Conservation (phyloP, 169 alveolate species). For the Plasmodium sp. region DNA sequence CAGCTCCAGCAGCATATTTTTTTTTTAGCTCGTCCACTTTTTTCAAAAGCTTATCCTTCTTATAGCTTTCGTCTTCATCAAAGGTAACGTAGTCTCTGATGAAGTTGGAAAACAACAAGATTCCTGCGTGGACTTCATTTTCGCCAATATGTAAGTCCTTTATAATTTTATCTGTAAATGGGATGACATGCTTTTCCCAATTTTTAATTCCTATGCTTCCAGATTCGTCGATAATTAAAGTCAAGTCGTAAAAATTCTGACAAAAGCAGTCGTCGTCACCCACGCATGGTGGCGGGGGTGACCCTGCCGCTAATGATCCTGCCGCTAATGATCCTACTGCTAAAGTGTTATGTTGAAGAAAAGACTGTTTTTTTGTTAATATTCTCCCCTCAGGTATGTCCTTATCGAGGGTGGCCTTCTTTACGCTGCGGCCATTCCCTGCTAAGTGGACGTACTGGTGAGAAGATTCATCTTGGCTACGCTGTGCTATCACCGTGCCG, state of each 20-base stretch:
- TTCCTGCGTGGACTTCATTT: constrained; percentile 68
- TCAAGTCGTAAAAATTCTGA: constrained; percentile 58
- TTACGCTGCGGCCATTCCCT: background rate
- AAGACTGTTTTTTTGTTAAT: constrained; percentile 7
- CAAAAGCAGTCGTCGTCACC: constrained; percentile 63
- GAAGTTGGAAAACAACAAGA: constrained; percentile 14
- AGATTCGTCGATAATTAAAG: constrained; percentile 69
- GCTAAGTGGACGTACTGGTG: constrained; percentile 1
- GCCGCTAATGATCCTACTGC: background rate
- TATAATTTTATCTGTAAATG: constrained; percentile 61
- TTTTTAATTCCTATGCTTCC: constrained; percentile 29
- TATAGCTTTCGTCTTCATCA: constrained; percentile 17
- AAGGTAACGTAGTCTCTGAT: constrained; percentile 50
- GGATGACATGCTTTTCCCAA: constrained; percentile 46
- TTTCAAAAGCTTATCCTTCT: constrained; percentile 44
- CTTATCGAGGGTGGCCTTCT: background rate
- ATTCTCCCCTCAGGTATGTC: background rate
- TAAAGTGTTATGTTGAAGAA: constrained; percentile 19
- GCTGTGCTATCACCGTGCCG: background rate
- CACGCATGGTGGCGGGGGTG: constrained; percentile 34
- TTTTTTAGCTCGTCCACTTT: constrained; percentile 46
- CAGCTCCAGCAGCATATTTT: constrained; percentile 15
- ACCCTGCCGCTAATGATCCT: background rate
- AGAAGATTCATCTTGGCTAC: constrained; percentile 28
- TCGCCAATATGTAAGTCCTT: constrained; percentile 23